Evolutionary conservation across 352 stramenopile species (phyloP), one percentile per base, ranked within the genome.

Genomic region (Globisporangium sylvaticum): DNA sequence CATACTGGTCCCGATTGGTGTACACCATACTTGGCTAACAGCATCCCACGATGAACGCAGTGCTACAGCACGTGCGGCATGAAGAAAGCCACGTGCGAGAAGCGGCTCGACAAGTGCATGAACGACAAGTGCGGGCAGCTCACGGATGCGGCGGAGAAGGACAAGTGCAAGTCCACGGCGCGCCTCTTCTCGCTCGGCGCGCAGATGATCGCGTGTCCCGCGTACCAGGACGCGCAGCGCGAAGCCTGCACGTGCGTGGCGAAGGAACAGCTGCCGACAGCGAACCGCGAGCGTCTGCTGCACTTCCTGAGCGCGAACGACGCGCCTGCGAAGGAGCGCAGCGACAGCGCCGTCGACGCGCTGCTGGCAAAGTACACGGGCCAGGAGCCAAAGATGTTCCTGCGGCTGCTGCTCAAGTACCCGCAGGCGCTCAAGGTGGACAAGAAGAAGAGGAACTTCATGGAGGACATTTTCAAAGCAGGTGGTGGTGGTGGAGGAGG

Each of bases 51-150:
- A 7, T n/a, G 71, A 31, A 25, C 9, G 12, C 48, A 93, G 83
- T 94, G 86, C 69, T 94, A 94, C 72, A 89, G 83, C 66, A 76
- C 68, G n/a, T 94, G 86, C 32, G 86, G 86, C 24, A 91, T 94
- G 72, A 77, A 84, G 54, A 94, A 94, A 58, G 55, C 58, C 54
- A 77, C 73, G 57, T 94, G 86, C 58, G 86, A 94, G 66, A 87
- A 83, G 62, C 77, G 81, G 0, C 57, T 94, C 50, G 74, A 86
- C 48, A 91, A 90, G 66, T 94, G 86, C 70, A 89, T 94, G 82
- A 83, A 76, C 50, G 68, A 68, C 31, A 80, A 73, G 53, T 94
- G 86, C 69, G 78, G 64, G 22, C 55, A 34, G 46, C 39, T 69
- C 8, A 57, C 50, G 6, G 62, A 71, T 15, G 25, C 55, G 9